These are phyloP conservation scores for Ploettnerulaceae sp. DNA, from an alignment of 2,329 filamentous ascomycete genomes.

Conservation along the genomic window DNA sequence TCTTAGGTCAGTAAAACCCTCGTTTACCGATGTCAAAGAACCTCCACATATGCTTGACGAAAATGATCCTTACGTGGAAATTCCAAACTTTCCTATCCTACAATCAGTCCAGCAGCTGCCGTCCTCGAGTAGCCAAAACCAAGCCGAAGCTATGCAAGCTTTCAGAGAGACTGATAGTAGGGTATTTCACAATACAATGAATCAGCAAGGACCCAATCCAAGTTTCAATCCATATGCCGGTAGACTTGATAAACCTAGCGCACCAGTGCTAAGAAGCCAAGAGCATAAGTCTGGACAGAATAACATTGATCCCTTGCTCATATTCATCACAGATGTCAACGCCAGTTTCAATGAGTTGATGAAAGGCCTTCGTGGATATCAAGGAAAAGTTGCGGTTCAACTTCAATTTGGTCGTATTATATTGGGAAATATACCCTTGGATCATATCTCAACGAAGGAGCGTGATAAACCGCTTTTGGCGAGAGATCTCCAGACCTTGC, in stretches of 20 bases:
- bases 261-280: no score
- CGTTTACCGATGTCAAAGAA: no score
- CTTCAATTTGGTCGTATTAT: slow-evolving; percentile 31
- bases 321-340: slow-evolving; percentile 21
- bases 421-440: background rate
- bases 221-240: slow-evolving; percentile 4
- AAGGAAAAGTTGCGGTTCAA: slow-evolving; percentile 24
- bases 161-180: no score
- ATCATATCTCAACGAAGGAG: background rate
- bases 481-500: background rate
- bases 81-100: no score
- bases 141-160: no score
- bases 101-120: no score
- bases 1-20: no score
- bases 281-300: background rate
- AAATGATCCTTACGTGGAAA: no score
- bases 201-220: slow-evolving; percentile 19
- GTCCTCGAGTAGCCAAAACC: no score
- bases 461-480: background rate
- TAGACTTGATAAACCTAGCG: slow-evolving; percentile 5
- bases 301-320: slow-evolving; percentile 16
- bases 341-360: slow-evolving; percentile 22
- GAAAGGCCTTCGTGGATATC: slow-evolving; percentile 22
- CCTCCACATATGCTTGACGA: no score
- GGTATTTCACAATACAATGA: slow-evolving; percentile 29